Conservation (phyloP, 441 rosid species). For the Populus hybrid region DNA sequence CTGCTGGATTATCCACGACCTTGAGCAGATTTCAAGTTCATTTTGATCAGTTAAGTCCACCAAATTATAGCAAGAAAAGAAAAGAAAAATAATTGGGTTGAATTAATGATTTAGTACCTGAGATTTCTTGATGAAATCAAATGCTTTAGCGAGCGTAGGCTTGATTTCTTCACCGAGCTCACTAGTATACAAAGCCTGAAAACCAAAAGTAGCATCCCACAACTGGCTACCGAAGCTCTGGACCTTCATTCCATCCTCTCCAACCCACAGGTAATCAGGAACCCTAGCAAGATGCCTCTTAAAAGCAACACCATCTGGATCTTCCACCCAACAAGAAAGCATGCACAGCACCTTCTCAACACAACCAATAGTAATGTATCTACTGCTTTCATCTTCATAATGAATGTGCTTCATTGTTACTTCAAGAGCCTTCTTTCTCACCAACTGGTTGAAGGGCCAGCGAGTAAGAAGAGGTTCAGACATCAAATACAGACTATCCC, state of each 20-base stretch:
- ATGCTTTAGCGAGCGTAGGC: constrained; percentile 35
- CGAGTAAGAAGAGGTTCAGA: constrained; percentile 49
- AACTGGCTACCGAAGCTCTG: constrained; percentile 55
- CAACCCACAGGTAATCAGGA: constrained; percentile 56
- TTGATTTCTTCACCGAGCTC: constrained; percentile 34
- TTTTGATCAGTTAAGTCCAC: not conserved
- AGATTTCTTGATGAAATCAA: constrained; percentile 43
- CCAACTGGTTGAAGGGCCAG: constrained; percentile 48
- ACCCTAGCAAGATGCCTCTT: constrained; percentile 53
- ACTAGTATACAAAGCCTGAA: constrained; percentile 42
- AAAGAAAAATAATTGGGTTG: not conserved
- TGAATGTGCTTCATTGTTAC: constrained; percentile 50
- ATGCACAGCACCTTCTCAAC: constrained; percentile 48
- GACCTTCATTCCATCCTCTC: constrained; percentile 61
- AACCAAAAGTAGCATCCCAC: constrained; percentile 46
- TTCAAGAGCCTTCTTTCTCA: constrained; percentile 41
- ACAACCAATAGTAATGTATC: constrained; percentile 55
- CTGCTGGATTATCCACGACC: constrained; percentile 30
- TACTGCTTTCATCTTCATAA: constrained; percentile 50
- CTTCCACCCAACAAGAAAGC: constrained; percentile 67
- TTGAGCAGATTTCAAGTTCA: constrained; percentile 28
- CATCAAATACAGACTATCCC: constrained; percentile 43
- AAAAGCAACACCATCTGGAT: constrained; percentile 45
- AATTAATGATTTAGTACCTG: constrained; percentile 31
- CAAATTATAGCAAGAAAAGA: not conserved